These are phyloP conservation scores for Talaromyces sp. DNA, from an alignment of 2,329 filamentous ascomycete genomes.

Conservation along the genomic window DNA sequence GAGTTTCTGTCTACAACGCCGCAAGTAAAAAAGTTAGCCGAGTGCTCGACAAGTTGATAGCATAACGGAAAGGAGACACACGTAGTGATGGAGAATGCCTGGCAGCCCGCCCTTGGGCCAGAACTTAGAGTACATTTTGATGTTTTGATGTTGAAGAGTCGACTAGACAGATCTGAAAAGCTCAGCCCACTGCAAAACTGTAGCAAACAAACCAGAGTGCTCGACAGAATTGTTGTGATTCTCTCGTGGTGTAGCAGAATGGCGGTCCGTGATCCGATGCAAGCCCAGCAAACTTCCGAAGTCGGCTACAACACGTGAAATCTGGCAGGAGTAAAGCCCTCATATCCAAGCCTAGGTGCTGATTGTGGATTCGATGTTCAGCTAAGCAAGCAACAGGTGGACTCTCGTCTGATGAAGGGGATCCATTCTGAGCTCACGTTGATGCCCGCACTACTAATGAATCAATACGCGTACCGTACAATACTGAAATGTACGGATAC, in stretches of 20 bases:
- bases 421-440: neutral
- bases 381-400: neutral
- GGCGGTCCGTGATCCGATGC: neutral
- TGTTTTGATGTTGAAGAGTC: neutral
- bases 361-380: neutral
- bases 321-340: neutral
- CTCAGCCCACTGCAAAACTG: neutral
- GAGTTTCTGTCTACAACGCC: constrained; percentile 8
- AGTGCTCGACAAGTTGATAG: neutral
- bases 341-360: neutral
- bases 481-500: neutral
- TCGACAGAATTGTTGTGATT: neutral
- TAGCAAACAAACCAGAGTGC: neutral
- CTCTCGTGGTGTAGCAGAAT: neutral
- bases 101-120: constrained; percentile 33
- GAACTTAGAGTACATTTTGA: constrained; percentile 36
- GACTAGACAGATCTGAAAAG: neutral
- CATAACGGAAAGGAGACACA: neutral
- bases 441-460: neutral
- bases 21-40: neutral
- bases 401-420: neutral
- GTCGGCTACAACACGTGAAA: constrained; percentile 12
- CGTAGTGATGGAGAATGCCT: constrained; percentile 17
- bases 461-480: neutral
- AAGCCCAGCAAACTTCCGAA: constrained; percentile 20